A percentile compares a stretch with the other conserved stretches of the same genome.
Conservation (phyloP, 2,329 filamentous ascomycete genomes). For the Paraphaeosphaeria minitans region DNA sequence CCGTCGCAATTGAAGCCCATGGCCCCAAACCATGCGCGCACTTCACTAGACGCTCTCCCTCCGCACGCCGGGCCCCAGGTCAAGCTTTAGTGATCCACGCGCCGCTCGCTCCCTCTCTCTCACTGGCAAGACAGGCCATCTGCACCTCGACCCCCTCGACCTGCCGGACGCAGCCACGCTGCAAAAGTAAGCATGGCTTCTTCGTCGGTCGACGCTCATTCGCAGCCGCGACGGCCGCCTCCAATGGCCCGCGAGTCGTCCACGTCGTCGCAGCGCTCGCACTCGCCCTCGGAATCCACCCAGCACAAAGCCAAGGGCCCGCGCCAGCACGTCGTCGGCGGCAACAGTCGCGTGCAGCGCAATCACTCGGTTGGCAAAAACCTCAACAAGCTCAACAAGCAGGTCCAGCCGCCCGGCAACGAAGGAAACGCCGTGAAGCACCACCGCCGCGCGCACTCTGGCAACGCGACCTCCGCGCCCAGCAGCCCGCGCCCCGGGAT, state of each 20-base stretch:
- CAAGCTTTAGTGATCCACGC: not conserved
- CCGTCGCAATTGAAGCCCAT: slow-evolving; percentile 38
- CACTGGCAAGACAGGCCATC: slow-evolving; percentile 5
- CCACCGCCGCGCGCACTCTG: slow-evolving; percentile 47
- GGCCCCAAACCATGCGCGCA: slow-evolving; percentile 23
- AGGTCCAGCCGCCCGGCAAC: slow-evolving; percentile 32
- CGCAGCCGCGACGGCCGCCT: slow-evolving; percentile 44
- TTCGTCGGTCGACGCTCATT: slow-evolving; percentile 39
- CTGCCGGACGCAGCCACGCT: slow-evolving; percentile 25
- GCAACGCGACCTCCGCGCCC: slow-evolving; percentile 41
- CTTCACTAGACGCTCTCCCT: not conserved
- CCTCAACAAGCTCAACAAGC: slow-evolving; percentile 49
- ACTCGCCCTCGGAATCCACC: slow-evolving; percentile 44
- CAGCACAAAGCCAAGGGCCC: slow-evolving; percentile 38
- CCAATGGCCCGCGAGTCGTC: slow-evolving; percentile 45
- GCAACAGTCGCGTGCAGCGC: slow-evolving; percentile 43
- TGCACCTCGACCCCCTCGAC: slow-evolving; percentile 16
- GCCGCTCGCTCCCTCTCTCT: slow-evolving; percentile 2
- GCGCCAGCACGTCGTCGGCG: slow-evolving; percentile 50
- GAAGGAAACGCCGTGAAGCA: slow-evolving; percentile 38
- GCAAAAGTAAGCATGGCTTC: slow-evolving; percentile 44
- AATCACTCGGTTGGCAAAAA: slow-evolving; percentile 50
- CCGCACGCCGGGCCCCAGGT: not conserved
- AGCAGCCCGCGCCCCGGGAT: slow-evolving; percentile 47
- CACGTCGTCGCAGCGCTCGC: slow-evolving; percentile 43